Base-by-base conservation (phyloP, 75 land plant genomes). In the Pinus tabuliformis region DNA sequence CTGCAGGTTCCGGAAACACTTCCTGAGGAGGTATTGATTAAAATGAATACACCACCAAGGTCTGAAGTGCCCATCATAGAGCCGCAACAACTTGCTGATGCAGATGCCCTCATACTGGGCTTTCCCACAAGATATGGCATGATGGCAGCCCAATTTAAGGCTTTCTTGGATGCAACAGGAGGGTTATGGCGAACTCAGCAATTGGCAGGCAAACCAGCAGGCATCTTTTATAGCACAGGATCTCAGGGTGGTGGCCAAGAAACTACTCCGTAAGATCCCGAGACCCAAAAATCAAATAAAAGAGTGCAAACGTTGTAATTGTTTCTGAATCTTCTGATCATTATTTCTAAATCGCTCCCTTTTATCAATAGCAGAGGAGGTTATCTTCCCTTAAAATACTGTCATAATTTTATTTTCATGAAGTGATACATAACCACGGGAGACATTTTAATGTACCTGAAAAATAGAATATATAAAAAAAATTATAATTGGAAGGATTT, bases 71-170 rank as follows among this genome's bases (percentile, higher is more conserved):
- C 86, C 24, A 24, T 60, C 45, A 78, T 85, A 52, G 52, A 83
- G 42, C 81, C 86, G 5, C 64, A 24, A 28, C 81, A 83, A 54
- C 81, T 85, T 59, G 77, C 81, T 6, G 81, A 75, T 30, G 86
- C 86, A 11, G 86, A 85, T 64, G 86, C 81, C 33, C 77, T 85
- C 42, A 71, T 85, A 42, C 83, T 85, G 73, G 86, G 86, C 0
- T 85, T 85, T 56, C 86, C 86, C 65, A 85, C 86, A 3, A 56
- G 86, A 56, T 85, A 70, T 78, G 86, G 86, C 26, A 85, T 85
- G 86, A 85, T 85, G 86, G 86, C 86, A 26, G 86, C 86, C 24
- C 86, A 85, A 80, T 85, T 85, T 71, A 85, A 85, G 66, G 86
- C 86, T 15, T 85, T 85, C 15, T 33, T 85, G 78, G 86, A 85